Conservation (phyloP, 176 grass and related monocot species). For the Oryza glumipatula region DNA sequence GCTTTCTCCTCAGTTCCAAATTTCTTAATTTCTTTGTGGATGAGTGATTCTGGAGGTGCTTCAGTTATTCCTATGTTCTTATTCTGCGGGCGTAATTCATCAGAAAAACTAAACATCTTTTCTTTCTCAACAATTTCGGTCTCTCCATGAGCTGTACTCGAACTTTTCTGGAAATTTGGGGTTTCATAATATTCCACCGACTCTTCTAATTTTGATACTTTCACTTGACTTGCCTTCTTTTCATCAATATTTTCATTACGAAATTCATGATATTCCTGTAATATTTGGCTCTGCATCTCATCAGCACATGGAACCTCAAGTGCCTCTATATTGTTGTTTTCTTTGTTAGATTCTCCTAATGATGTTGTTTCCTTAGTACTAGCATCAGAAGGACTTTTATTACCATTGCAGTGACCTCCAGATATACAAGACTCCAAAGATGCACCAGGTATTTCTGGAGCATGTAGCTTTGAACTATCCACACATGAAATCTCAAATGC, state of each 20-base stretch:
- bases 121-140: constrained; percentile 28
- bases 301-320: constrained; percentile 33
- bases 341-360: constrained; percentile 33
- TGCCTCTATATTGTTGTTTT: constrained; percentile 40
- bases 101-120: constrained; percentile 36
- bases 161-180: constrained; percentile 12
- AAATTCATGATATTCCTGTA: constrained; percentile 27
- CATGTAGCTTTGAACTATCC: constrained; percentile 33
- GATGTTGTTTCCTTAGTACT: constrained; percentile 38
- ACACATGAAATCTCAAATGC: constrained; percentile 31
- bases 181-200: constrained; percentile 28
- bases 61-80: constrained; percentile 39
- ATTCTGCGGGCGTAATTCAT: constrained; percentile 42
- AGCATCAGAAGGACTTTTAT: constrained; percentile 37
- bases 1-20: constrained; percentile 32
- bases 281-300: constrained; percentile 42
- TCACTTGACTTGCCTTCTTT: constrained; percentile 18
- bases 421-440: constrained; percentile 34
- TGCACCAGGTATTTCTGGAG: constrained; percentile 22
- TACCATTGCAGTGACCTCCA: constrained; percentile 37
- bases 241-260: constrained; percentile 24
- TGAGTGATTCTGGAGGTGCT: constrained; percentile 18
- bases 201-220: constrained; percentile 39
- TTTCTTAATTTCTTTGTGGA: constrained; percentile 35
- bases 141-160: constrained; percentile 24